phyloP scores from a whole-genome alignment of 2,329 filamentous ascomycete genomes.

The Ploettnerulaceae sp. region DNA sequence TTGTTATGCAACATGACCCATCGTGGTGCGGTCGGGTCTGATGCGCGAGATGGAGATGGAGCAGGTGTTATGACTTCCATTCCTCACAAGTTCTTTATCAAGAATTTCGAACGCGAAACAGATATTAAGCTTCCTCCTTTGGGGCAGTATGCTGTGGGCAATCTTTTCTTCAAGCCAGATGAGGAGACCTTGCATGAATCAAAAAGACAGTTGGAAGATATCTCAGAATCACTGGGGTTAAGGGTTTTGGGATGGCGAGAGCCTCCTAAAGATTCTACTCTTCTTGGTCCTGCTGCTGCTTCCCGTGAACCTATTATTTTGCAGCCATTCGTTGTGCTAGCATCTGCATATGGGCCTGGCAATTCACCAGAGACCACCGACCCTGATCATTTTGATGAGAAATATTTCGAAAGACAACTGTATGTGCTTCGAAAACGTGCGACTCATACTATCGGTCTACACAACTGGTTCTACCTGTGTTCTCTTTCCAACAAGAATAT shows the following conservation, averaged over 20 bases:
- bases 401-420: constrained; percentile 85
- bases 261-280: constrained; percentile 86
- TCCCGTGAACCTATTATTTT: constrained; percentile 93
- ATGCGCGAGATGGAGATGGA: constrained; percentile 95
- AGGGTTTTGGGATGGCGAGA: constrained; percentile 94
- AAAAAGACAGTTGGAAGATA: constrained; percentile 87
- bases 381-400: constrained; percentile 74
- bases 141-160: constrained; percentile 94
- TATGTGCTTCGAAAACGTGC: constrained; percentile 93
- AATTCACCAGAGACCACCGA: constrained; percentile 75
- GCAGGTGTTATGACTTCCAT: constrained; percentile 99
- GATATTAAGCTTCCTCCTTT: constrained; percentile 79
- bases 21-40: constrained; percentile 94
- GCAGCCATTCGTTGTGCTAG: constrained; percentile 90
- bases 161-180: constrained; percentile 98
- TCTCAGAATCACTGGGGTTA: constrained; percentile 81
- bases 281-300: constrained; percentile 86
- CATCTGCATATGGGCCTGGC: constrained; percentile 77
- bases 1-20: constrained; percentile 99
- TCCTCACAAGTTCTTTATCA: constrained; percentile 96
- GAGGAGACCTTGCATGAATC: constrained; percentile 85
- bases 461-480: constrained; percentile 99
- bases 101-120: constrained; percentile 93
- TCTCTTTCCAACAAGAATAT: constrained; percentile 96
- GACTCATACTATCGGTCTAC: constrained; percentile 88